Evolutionary conservation across 495 filamentous ascomycete species (phyloP).

Genomic region (Talaromyces wortmannii): DNA sequence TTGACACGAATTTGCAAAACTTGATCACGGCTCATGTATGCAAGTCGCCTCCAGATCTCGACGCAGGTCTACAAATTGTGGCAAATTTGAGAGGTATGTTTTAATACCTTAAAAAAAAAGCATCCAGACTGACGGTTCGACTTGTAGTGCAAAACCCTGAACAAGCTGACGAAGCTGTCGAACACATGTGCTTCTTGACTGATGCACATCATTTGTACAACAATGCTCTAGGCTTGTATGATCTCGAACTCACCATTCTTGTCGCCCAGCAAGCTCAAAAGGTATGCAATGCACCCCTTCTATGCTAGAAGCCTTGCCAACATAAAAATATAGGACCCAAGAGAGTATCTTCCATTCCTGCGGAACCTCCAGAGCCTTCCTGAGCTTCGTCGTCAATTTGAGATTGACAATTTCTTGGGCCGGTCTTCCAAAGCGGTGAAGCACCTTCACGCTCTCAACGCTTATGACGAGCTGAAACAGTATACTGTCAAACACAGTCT

Average conservation of each 20-base stretch:
- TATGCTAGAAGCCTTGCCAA: background rate
- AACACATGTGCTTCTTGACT: constrained; percentile 94
- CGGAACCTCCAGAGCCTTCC: constrained; percentile 74
- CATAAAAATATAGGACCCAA: constrained; percentile 53
- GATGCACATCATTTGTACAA: constrained; percentile 93
- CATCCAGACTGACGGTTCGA: background rate
- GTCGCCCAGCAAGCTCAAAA: constrained; percentile 95
- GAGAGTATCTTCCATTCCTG: constrained; percentile 93
- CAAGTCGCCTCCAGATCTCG: constrained; percentile 83
- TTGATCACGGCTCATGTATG: constrained; percentile 91
- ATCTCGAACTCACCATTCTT: constrained; percentile 80
- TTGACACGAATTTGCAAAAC: constrained; percentile 75
- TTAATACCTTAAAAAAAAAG: background rate
- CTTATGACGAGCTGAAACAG: constrained; percentile 64
- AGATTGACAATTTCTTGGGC: constrained; percentile 81
- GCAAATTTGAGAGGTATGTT: constrained; percentile 57
- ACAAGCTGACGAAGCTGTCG: constrained; percentile 75
- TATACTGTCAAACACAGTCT: constrained; percentile 77
- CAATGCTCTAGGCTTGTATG: constrained; percentile 81
- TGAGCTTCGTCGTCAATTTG: constrained; percentile 61
- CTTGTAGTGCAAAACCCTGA: constrained; percentile 42
- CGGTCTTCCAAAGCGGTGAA: constrained; percentile 68
- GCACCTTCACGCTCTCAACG: constrained; percentile 61
- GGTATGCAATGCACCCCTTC: constrained; percentile 20
- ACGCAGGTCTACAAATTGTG: constrained; percentile 75